Conservation (phyloP, 2,329 filamentous ascomycete species). For the Aspergillus eucalypticola region DNA sequence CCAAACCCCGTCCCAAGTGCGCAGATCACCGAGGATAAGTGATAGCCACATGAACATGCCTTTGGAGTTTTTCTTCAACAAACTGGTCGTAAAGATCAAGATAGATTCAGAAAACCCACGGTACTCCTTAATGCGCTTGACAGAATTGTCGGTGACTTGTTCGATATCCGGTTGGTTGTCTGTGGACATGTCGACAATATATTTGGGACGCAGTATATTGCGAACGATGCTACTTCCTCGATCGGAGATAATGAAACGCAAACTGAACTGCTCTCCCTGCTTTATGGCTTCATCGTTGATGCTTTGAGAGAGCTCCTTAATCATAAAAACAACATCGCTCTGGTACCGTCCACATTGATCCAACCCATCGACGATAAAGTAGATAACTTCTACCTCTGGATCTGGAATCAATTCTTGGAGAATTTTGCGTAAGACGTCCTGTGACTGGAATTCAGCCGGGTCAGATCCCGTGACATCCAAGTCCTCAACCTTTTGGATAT, state of each 20-base stretch:
- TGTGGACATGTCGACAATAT: background rate
- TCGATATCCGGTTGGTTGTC: background rate
- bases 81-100: background rate
- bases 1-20: background rate
- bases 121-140: background rate
- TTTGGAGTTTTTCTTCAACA: background rate
- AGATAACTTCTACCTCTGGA: background rate
- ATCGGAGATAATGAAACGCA: background rate
- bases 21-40: background rate
- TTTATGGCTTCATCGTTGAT: background rate
- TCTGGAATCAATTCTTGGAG: background rate
- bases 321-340: background rate
- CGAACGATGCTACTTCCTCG: background rate
- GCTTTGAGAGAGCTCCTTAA: background rate
- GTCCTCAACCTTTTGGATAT: background rate
- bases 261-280: background rate
- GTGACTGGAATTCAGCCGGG: background rate
- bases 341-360: background rate
- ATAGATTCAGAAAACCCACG: background rate
- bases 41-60: conserved; percentile 10
- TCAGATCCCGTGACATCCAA: background rate
- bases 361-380: conserved; percentile 1
- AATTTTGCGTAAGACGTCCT: background rate
- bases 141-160: background rate
- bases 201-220: background rate